Base-by-base conservation (phyloP, 108 stramenopile species). In the Hondaea fermentalgiana region DNA sequence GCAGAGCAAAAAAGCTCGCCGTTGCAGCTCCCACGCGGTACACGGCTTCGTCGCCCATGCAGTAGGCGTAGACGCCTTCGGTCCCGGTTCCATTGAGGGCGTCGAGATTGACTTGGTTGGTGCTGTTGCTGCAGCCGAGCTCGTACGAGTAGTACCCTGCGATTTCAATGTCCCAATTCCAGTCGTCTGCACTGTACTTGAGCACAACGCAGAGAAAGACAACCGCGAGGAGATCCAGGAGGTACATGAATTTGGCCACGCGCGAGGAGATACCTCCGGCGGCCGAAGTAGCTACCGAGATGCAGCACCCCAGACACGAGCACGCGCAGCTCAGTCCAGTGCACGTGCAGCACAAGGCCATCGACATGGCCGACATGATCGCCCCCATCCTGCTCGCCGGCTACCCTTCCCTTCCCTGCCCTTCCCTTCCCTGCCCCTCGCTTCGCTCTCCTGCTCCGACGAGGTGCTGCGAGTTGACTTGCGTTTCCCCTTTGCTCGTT, bases 341-440 rank as follows among this genome's bases (percentile, higher is more conserved):
- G 76, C 76, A 83, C 51, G 76, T 23, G 76, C 76, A 83, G 76
- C 76, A 83, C 76, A 83, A 6, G 49, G 51, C 76, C 42, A 42
- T 42, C 10, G 64, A 42, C 64, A 69, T 8, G 21, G 42, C 14
- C 76, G 76, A 83, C 76, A 83, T 53, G n/a, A 83, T 53, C n/a
- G 23, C 12, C 17, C 76, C 76, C 76, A 83, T 83, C 51, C 49
- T 83, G 64, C 35, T 42, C n/a, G 59, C 19, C 59, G 19, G 59
- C 59, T 59, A 19, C n/a, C n/a, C 19, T 19, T 59, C n/a, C 59
- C n/a, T n/a, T 3, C n/a, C 28, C 28, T 28, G 28, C 28, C 28
- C n/a, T n/a, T n/a, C n/a, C n/a, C n/a, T n/a, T 0, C 19, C 59
- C 59, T 59, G 19, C 59, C 19, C 19, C 59, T 59, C 19, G 59